Conservation (phyloP, 331 rosid genomes). For the Rosa hybrid region DNA sequence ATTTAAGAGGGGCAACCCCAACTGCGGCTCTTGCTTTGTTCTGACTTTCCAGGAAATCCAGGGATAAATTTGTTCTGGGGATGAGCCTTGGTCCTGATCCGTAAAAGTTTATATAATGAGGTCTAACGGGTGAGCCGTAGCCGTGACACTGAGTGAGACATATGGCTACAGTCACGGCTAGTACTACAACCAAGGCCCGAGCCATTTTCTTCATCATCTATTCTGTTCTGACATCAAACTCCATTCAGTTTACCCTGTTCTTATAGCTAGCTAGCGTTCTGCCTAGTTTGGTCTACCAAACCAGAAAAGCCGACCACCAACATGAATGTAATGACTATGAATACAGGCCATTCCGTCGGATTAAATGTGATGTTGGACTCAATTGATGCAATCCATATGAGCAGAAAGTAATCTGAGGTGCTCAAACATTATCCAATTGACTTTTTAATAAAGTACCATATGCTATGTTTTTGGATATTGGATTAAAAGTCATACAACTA, state of each 20-base stretch:
- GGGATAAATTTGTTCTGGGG: background rate
- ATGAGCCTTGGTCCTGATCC: too few relatives aligned
- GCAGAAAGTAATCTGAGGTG: background rate
- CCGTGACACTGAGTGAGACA: background rate
- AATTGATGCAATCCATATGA: background rate
- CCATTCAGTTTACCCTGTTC: background rate
- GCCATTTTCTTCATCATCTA: background rate
- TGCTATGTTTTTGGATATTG: background rate
- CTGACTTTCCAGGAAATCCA: slow-evolving; percentile 59
- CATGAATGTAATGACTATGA: background rate
- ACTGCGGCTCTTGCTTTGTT: slow-evolving; percentile 72
- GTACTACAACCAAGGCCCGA: background rate
- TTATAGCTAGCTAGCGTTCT: background rate
- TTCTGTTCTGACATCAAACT: background rate
- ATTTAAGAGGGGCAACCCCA: slow-evolving; percentile 56
- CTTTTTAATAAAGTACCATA: background rate
- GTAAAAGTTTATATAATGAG: too few relatives aligned
- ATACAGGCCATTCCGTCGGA: background rate
- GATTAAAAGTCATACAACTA: background rate
- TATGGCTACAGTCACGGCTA: background rate
- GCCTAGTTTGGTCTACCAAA: background rate
- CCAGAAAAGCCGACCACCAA: background rate
- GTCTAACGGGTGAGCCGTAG: too few relatives aligned
- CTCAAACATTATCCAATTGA: background rate
- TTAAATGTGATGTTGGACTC: background rate